Evolutionary conservation across 495 filamentous ascomycete genomes (phyloP), one percentile per base, ranked within the genome.

Genomic region (Tuber umbilicatum): DNA sequence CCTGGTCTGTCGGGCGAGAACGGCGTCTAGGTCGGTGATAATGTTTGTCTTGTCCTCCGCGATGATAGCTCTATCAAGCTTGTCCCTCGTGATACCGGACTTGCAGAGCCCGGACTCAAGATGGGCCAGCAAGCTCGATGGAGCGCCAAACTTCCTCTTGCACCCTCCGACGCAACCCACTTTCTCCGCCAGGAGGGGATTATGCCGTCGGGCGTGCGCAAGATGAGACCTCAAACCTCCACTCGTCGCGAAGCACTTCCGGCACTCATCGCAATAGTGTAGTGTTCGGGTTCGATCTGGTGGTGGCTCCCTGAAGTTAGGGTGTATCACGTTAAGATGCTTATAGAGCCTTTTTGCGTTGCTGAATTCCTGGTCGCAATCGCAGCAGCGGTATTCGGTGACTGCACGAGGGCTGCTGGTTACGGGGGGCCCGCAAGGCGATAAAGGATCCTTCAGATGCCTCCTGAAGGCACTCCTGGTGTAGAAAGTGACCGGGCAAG

Each of bases 31-130:
- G 21, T 79, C 72, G 7, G 77, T 79, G 60, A 79, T 79, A 3
- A 78, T 71, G 47, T 79, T 73, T 40, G 70, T 75, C 35, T 67
- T 71, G 37, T 75, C 78, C 69, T 73, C 70, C 23, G 76, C 67
- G 43, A 80, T 80, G 42, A 80, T 67, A n/a, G 80, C 38, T 23
- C 72, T 72, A 55, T 80, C 77, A 9, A 80, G 76, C 21, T 78
- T 74, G n/a, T 47, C 42, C 31, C 60, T 70, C 21, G 75, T 80
- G 50, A 79, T 47, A n/a, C 69, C 70, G 23, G 73, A 80, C 55
- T 72, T 69, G 39, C 77, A 78, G 50, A 43, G 7, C n/a, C 75
- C 75, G 31, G 75, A 74, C 67, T 79, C 75, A 38, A 78, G 55
- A 70, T 78, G 77, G 38, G 71, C 23, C 31, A 78, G 71, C 74